A percentile compares a stretch with the other conserved stretches of the same genome.
Conservation (phyloP, 495 filamentous ascomycete species). For the Penicillium alfredii region DNA sequence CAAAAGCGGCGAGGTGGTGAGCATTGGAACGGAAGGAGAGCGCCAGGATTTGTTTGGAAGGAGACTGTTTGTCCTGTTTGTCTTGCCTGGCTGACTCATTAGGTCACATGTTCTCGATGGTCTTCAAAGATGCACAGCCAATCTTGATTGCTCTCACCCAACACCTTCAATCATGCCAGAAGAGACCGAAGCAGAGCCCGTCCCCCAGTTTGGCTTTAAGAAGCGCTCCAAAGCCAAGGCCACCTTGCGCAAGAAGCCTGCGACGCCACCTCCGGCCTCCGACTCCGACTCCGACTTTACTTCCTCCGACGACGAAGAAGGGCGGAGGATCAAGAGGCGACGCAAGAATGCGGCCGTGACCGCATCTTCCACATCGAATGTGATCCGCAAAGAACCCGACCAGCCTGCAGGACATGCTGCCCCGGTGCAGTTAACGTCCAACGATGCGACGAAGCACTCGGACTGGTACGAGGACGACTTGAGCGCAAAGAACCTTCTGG, state of each 20-base stretch:
- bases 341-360: conserved; percentile 61
- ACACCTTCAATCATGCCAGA: conserved; percentile 12
- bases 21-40: too few relatives aligned
- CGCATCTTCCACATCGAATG: conserved; percentile 45
- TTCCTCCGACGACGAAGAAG: conserved; percentile 72
- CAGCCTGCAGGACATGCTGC: conserved; percentile 53
- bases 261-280: conserved; percentile 66
- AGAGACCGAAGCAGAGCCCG: conserved; percentile 9
- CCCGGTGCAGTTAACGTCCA: conserved; percentile 50
- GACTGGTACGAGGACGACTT: conserved; percentile 76
- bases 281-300: conserved; percentile 57
- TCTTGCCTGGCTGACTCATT: too few relatives aligned
- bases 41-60: too few relatives aligned
- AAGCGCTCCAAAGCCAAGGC: conserved; percentile 76
- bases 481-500: conserved; percentile 56
- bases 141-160: not conserved
- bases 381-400: conserved; percentile 40
- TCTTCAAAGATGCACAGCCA: not conserved
- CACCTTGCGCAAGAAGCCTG: conserved; percentile 74
- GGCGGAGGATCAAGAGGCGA: conserved; percentile 67
- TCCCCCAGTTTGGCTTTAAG: conserved; percentile 59
- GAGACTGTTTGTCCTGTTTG: too few relatives aligned
- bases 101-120: too few relatives aligned
- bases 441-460: conserved; percentile 89
- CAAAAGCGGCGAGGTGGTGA: too few relatives aligned